A percentile compares a stretch with the other conserved stretches of the same genome.
Conservation (phyloP, 257 asterid species). For the Linaria vulgaris region DNA sequence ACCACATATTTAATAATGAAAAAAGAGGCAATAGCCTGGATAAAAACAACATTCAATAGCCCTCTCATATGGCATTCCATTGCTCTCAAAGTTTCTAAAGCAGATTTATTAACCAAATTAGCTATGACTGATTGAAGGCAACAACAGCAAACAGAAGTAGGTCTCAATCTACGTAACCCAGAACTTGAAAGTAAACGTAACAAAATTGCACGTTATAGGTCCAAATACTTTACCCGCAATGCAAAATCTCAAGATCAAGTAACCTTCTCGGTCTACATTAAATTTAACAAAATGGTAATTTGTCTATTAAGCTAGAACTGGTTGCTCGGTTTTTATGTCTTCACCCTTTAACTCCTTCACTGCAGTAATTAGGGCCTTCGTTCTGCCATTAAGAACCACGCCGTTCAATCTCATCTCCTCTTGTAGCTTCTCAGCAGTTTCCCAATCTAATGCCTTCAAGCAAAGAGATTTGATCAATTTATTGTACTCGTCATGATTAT, state of each 20-base stretch:
- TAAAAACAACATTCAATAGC: not conserved
- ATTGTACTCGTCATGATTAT: conserved; percentile 70
- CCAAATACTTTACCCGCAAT: conserved; percentile 1
- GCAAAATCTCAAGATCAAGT: too few relatives aligned
- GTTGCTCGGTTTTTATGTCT: conserved; percentile 27
- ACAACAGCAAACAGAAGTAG: conserved; percentile 25
- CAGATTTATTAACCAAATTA: not conserved
- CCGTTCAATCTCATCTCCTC: conserved; percentile 68
- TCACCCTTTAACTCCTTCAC: conserved; percentile 75
- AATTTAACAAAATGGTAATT: conserved; percentile 12
- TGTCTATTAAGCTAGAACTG: conserved; percentile 14
- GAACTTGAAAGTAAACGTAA: not conserved
- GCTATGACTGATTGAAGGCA: conserved; percentile 10
- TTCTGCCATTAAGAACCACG: conserved; percentile 61
- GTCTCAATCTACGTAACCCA: conserved; percentile 22
- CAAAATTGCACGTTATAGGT: conserved; percentile 15
- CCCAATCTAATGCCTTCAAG: conserved; percentile 82
- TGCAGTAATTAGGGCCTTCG: conserved; percentile 67
- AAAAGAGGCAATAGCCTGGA: not conserved
- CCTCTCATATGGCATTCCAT: not conserved
- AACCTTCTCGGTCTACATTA: conserved; percentile 15
- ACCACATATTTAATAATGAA: too few relatives aligned
- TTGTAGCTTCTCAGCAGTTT: conserved; percentile 60
- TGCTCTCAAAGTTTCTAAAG: not conserved
- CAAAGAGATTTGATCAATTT: conserved; percentile 84